Percentiles rank a stretch among this genome's conserved stretches.
Conservation (phyloP, 179 eudicot genomes). For the Patellifolia procumbens region DNA sequence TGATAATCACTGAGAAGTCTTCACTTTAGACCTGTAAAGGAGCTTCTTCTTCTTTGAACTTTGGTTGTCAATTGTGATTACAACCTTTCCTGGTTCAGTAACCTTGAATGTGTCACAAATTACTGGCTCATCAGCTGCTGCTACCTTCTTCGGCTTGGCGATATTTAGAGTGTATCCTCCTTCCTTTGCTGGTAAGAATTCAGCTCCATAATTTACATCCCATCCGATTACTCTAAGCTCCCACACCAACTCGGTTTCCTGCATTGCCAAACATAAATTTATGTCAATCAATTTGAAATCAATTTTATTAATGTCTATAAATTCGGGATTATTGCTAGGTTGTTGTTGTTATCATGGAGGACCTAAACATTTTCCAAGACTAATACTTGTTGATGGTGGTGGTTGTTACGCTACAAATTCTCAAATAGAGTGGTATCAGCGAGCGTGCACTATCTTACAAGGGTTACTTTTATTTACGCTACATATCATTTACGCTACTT, state of each 20-base stretch:
- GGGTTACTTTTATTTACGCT: too few species aligned
- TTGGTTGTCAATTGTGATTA: conserved; percentile 73
- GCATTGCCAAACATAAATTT: not conserved
- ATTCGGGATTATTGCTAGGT: too few species aligned
- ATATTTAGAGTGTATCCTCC: conserved; percentile 84
- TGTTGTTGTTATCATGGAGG: too few species aligned
- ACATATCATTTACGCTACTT: too few species aligned
- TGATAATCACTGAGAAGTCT: conserved; percentile 31
- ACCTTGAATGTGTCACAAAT: conserved; percentile 61
- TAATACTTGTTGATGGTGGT: too few species aligned
- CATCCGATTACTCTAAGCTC: conserved; percentile 85
- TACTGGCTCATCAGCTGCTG: conserved; percentile 59
- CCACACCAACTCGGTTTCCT: conserved; percentile 31
- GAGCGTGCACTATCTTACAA: too few species aligned
- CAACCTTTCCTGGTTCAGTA: conserved; percentile 66
- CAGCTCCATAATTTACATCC: conserved; percentile 78
- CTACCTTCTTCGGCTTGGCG: conserved; percentile 64
- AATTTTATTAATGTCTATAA: not conserved
- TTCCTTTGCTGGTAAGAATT: conserved; percentile 64
- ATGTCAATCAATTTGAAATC: not conserved
- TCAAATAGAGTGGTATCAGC: too few species aligned
- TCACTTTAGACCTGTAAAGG: conserved; percentile 53
- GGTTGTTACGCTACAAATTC: too few species aligned
- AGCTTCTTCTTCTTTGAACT: conserved; percentile 79
- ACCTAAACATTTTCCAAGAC: too few species aligned